A percentile compares a stretch with the other conserved stretches of the same genome.
Evolutionary conservation across 352 stramenopile species (phyloP).

Genomic region (Globisporangium lucens): DNA sequence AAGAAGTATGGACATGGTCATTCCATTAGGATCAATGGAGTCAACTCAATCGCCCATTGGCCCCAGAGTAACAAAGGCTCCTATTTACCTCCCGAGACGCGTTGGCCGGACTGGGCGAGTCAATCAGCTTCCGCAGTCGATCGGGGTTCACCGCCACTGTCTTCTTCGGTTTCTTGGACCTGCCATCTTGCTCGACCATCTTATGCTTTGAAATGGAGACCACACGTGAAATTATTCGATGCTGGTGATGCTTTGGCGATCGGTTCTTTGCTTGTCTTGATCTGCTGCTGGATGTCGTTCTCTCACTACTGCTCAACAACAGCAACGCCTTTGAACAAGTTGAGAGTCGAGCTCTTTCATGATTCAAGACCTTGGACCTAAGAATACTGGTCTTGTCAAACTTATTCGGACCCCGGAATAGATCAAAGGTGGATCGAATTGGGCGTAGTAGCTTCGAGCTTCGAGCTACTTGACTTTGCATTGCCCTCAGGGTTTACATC

Average conservation of each 20-base stretch:
- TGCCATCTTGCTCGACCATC: constrained; percentile 15
- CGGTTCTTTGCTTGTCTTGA: background rate
- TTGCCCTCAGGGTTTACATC: background rate
- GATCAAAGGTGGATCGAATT: background rate
- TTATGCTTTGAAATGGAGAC: background rate
- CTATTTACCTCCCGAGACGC: constrained; percentile 24
- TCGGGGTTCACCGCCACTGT: constrained; percentile 43
- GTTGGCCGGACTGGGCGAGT: constrained; percentile 47
- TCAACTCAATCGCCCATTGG: too few relatives aligned
- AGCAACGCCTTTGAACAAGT: background rate
- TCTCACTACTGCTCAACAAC: background rate
- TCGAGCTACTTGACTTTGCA: background rate
- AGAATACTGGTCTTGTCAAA: background rate
- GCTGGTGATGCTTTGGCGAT: background rate
- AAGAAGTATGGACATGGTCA: background rate
- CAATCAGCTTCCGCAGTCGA: constrained; percentile 60
- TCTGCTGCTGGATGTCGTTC: background rate
- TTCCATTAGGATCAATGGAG: too few relatives aligned
- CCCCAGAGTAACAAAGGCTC: background rate
- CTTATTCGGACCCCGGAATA: background rate
- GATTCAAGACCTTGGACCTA: background rate
- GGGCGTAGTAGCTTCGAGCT: too few relatives aligned
- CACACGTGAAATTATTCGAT: too few relatives aligned
- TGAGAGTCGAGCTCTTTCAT: background rate
- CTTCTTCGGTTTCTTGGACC: constrained; percentile 25